These are phyloP conservation scores for Terfezia claveryi DNA, from an alignment of 495 filamentous ascomycete genomes.

Conservation along the genomic window DNA sequence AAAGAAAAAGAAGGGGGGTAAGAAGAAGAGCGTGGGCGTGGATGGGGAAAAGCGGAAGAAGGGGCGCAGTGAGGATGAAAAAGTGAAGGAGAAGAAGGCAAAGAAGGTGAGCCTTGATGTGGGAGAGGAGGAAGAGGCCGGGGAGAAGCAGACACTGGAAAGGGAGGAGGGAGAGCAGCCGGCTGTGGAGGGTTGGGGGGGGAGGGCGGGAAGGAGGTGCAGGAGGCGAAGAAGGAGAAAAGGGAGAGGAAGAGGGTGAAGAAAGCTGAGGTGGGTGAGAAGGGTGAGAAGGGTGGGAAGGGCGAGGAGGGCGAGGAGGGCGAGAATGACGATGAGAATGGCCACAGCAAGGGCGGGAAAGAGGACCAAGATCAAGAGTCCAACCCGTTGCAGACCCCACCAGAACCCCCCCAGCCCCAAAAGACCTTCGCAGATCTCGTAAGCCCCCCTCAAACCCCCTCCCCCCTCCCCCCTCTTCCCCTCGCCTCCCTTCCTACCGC, in stretches of 20 bases:
- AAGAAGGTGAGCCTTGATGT: slow-evolving; percentile 1
- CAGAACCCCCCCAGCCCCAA: slow-evolving; percentile 3
- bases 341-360: background rate
- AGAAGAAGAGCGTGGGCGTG: slow-evolving; percentile 2
- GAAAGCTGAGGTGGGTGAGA: background rate
- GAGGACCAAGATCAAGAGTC: slow-evolving; percentile 24
- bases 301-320: background rate
- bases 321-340: background rate
- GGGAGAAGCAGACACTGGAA: background rate
- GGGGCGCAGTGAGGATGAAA: background rate
- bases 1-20: slow-evolving; percentile 13
- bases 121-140: background rate
- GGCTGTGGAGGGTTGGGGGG: background rate
- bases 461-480: background rate
- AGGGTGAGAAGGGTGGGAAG: background rate
- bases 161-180: slow-evolving; percentile 1
- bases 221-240: background rate
- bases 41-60: slow-evolving; percentile 4
- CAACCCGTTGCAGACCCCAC: slow-evolving; percentile 50
- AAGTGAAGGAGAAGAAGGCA: background rate
- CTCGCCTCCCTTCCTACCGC: background rate
- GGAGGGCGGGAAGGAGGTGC: background rate
- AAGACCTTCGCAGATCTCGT: slow-evolving; percentile 64
- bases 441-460: slow-evolving; percentile 1
- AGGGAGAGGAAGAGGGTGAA: background rate